These are phyloP conservation scores for Lentinula guzmanii DNA, from an alignment of 768 basidiomycete species.

Conservation along the genomic window DNA sequence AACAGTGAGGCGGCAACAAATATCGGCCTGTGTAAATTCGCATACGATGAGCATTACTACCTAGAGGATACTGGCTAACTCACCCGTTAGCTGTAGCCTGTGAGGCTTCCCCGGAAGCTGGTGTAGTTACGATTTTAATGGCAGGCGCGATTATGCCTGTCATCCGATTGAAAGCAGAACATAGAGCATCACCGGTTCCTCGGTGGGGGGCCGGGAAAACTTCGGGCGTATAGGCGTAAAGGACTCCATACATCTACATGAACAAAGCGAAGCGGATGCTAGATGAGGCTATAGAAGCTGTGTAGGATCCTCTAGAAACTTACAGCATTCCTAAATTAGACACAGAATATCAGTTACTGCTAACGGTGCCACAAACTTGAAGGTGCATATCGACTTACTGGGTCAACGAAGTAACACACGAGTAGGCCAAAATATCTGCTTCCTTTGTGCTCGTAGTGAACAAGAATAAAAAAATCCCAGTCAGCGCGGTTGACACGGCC, in stretches of 20 bases:
- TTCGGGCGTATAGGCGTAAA: slow-evolving; percentile 56
- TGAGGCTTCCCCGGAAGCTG: slow-evolving; percentile 20
- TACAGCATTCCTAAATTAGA: slow-evolving; percentile 28
- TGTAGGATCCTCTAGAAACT: slow-evolving; percentile 3
- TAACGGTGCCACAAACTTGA: too few species aligned
- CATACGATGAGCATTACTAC: neutral
- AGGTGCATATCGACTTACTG: slow-evolving; percentile 22
- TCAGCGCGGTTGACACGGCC: slow-evolving; percentile 35
- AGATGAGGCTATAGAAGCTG: neutral
- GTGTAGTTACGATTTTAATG: slow-evolving; percentile 41
- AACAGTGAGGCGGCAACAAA: slow-evolving; percentile 43
- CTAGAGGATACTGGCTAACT: neutral
- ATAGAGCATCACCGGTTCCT: slow-evolving; percentile 49
- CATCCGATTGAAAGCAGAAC: slow-evolving; percentile 41
- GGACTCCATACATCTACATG: slow-evolving; percentile 41
- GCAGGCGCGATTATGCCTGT: slow-evolving; percentile 42
- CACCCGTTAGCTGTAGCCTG: slow-evolving; percentile 30
- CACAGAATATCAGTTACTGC: too few species aligned
- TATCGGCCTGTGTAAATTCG: slow-evolving; percentile 28
- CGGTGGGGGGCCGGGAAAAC: slow-evolving; percentile 53
- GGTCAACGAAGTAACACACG: slow-evolving; percentile 36
- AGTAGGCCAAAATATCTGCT: slow-evolving; percentile 36
- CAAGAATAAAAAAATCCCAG: slow-evolving; percentile 42
- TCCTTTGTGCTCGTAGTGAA: slow-evolving; percentile 41
- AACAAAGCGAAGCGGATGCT: slow-evolving; percentile 2